Percentiles rank a stretch among this genome's conserved stretches.
These are phyloP conservation scores for Pleodorina starrii DNA, from an alignment of 139 green algal genomes.

Conservation along the genomic window DNA sequence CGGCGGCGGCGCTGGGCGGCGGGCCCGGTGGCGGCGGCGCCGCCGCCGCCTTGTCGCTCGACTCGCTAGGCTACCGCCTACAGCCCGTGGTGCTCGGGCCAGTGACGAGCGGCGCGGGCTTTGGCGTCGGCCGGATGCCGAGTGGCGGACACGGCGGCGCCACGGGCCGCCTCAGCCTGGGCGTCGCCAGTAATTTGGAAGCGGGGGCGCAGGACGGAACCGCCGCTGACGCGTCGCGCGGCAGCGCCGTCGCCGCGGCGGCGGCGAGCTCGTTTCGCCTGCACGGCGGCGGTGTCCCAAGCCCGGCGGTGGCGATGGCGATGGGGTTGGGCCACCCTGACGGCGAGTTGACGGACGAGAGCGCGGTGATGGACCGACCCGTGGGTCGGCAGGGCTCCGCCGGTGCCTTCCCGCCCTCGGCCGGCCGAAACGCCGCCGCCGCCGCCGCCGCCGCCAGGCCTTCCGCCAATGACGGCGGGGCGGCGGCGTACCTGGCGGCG, in stretches of 20 bases:
- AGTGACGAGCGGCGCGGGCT: not conserved
- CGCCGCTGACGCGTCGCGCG: not conserved
- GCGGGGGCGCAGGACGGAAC: not conserved
- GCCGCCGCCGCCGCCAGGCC: too few species aligned
- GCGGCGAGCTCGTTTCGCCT: not conserved
- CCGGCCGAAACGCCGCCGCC: too few species aligned
- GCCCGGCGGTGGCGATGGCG: not conserved
- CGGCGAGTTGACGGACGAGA: constrained; percentile 15
- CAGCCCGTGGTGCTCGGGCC: not conserved
- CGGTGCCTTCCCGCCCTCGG: too few species aligned
- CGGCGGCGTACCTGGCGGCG: too few species aligned
- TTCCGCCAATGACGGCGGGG: too few species aligned
- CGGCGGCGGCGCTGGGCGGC: too few species aligned
- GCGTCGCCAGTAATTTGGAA: not conserved
- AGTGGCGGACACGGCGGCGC: too few species aligned
- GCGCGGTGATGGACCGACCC: not conserved
- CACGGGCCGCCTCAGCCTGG: not conserved
- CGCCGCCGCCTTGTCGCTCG: not conserved
- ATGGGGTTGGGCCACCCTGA: not conserved
- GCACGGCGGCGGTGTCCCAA: not conserved
- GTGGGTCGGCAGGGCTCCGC: not conserved
- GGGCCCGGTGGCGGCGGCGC: not conserved
- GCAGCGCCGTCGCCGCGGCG: not conserved
- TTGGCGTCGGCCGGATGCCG: not conserved
- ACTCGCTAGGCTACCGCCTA: not conserved